phyloP scores from a whole-genome alignment of 2,329 filamentous ascomycete genomes.

The Xylaria hypoxylon region DNA sequence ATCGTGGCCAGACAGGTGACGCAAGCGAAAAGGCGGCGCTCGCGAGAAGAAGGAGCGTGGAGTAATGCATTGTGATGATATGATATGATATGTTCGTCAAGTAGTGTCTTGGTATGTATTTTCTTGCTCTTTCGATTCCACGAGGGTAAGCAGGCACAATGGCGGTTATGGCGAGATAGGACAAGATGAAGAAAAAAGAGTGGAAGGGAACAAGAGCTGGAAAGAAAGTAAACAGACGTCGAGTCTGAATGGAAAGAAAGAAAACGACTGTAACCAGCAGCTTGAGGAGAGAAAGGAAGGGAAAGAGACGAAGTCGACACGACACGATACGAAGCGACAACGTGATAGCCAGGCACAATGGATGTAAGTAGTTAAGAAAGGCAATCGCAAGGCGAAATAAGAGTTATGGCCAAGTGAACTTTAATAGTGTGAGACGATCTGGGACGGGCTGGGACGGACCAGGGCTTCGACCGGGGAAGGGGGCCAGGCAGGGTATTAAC shows the following conservation, averaged over 20 bases:
- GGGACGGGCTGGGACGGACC: constrained; percentile 1
- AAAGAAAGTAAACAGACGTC: constrained; percentile 42
- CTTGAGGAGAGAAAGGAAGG: constrained; percentile 31
- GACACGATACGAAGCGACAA: not conserved
- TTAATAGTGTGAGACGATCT: constrained; percentile 26
- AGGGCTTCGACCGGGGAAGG: constrained; percentile 15
- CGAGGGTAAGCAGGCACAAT: not conserved
- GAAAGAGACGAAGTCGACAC: constrained; percentile 22
- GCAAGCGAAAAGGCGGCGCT: constrained; percentile 50
- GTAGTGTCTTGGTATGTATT: not conserved
- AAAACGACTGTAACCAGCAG: constrained; percentile 40
- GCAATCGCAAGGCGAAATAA: constrained; percentile 19
- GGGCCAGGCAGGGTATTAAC: constrained; percentile 1
- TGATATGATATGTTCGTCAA: constrained; percentile 1
- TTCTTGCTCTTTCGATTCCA: not conserved
- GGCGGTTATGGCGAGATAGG: not conserved
- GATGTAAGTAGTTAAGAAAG: constrained; percentile 17
- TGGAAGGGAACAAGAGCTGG: constrained; percentile 1
- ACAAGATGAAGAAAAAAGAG: constrained; percentile 26
- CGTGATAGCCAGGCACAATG: constrained; percentile 12
- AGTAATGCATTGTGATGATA: constrained; percentile 36
- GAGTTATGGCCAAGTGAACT: constrained; percentile 11
- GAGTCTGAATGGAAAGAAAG: constrained; percentile 35
- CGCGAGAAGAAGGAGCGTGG: constrained; percentile 48
- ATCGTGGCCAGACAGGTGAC: constrained; percentile 53